Base-by-base conservation (phyloP, 1,139 yeast genomes). In the Schizosaccharomyces versatilis region DNA sequence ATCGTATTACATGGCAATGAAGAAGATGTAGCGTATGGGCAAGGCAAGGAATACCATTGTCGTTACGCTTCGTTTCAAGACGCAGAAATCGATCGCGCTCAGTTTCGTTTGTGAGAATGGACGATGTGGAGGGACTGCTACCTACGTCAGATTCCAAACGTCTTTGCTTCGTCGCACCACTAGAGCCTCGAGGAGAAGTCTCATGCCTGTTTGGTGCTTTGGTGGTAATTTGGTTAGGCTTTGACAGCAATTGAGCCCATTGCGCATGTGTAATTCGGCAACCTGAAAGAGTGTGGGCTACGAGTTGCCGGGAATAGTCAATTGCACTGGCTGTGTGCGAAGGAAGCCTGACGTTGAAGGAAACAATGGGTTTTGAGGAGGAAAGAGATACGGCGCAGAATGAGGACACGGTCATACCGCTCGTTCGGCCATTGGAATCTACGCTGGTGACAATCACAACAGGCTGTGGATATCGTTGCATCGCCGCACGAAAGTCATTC, bases 391-490 rank as follows among this genome's bases (percentile, higher is more conserved):
- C 49, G 12, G 49, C 38, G 38, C 38, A 19, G 2, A 44, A 44
- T 12, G 49, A 44, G 7, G 49, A 44, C n/a, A 36, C 49, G n/a
- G 49, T 44, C 49, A 44, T 44, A 38, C 36, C 49, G 15, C 38
- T 36, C 7, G 14, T 32, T 2, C 32, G 49, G 32, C 49, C 49
- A 8, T 44, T 32, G 15, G 49, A 15, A 19, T 19, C 19, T 8
- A 32, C 49, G 15, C 49, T 44, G 38, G 49, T 17, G n/a, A 44
- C 15, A 36, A 44, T 44, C 12, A 44, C 49, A 32, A 44, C 49
- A 14, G 49, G 49, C 19, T 44, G 49, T 17, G 49, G 38, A 12
- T 19, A 44, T 6, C 38, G 36, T 5, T 36, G 49, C 49, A 44
- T 44, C 2, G 32, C 10, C 19, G 38, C 36, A 0, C 49, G 49